phyloP scores from a whole-genome alignment of 1,284 basidiomycete genomes.

The Gomphus bonarii region DNA sequence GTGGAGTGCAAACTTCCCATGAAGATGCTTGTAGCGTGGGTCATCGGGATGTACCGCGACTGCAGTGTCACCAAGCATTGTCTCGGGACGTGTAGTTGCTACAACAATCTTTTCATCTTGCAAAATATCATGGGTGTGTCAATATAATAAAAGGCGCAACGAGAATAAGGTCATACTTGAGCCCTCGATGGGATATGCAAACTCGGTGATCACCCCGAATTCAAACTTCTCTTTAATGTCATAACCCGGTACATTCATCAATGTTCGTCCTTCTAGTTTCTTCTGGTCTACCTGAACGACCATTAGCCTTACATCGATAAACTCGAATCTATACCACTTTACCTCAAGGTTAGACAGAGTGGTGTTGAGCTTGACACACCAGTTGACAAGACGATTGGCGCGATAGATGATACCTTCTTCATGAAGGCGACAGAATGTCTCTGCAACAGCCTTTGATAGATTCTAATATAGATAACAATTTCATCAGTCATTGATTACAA shows the following conservation, averaged over 20 bases:
- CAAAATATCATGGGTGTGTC: neutral
- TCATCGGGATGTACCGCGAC: conserved; percentile 97
- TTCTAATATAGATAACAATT: conserved; percentile 29
- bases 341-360: conserved; percentile 95
- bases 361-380: conserved; percentile 96
- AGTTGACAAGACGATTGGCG: conserved; percentile 95
- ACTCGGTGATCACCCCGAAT: conserved; percentile 94
- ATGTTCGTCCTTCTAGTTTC: conserved; percentile 78
- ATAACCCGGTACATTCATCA: conserved; percentile 91
- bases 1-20: conserved; percentile 88
- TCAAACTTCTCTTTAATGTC: conserved; percentile 92
- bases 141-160: neutral
- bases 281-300: conserved; percentile 79
- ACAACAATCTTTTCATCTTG: conserved; percentile 87
- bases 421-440: conserved; percentile 86
- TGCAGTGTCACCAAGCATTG: conserved; percentile 97
- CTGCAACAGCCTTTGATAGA: conserved; percentile 80
- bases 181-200: conserved; percentile 86
- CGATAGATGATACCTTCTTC: conserved; percentile 95
- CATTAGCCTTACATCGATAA: neutral
- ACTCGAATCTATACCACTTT: conserved; percentile 10
- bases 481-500: neutral
- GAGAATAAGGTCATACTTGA: conserved; percentile 41
- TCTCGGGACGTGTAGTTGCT: conserved; percentile 97
- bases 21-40: conserved; percentile 89